These are phyloP conservation scores for Immersiella caudata DNA, from an alignment of 495 filamentous ascomycete genomes.

Conservation along the genomic window DNA sequence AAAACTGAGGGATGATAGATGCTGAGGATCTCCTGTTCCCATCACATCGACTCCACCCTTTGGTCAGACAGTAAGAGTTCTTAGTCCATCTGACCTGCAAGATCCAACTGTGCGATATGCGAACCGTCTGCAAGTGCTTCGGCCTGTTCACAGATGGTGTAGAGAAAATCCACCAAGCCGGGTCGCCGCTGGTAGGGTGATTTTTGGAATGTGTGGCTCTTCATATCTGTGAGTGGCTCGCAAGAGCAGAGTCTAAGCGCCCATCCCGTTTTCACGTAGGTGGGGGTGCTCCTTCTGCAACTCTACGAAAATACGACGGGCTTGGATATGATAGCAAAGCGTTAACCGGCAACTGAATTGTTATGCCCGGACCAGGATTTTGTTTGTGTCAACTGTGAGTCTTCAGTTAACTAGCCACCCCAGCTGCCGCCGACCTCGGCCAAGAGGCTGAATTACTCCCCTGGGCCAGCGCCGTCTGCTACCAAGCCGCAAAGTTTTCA, in stretches of 20 bases:
- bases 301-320: neutral
- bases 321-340: neutral
- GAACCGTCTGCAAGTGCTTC: constrained; percentile 29
- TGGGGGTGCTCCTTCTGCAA: constrained; percentile 7
- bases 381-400: neutral
- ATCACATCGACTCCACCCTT: neutral
- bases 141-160: constrained; percentile 25
- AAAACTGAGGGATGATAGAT: neutral
- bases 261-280: neutral
- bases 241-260: neutral
- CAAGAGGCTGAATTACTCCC: too few species aligned
- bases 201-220: neutral
- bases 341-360: neutral
- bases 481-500: neutral
- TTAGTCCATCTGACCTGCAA: neutral
- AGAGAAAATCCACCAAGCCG: neutral
- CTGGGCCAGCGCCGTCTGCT: neutral
- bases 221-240: neutral
- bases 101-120: constrained; percentile 19
- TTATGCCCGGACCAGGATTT: neutral
- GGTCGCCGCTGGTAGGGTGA: constrained; percentile 10
- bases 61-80: neutral
- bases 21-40: neutral
- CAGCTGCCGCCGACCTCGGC: neutral
- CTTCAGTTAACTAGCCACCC: neutral